phyloP scores from a whole-genome alignment of 345 rosid species.

The Eucalyptus grandis region DNA sequence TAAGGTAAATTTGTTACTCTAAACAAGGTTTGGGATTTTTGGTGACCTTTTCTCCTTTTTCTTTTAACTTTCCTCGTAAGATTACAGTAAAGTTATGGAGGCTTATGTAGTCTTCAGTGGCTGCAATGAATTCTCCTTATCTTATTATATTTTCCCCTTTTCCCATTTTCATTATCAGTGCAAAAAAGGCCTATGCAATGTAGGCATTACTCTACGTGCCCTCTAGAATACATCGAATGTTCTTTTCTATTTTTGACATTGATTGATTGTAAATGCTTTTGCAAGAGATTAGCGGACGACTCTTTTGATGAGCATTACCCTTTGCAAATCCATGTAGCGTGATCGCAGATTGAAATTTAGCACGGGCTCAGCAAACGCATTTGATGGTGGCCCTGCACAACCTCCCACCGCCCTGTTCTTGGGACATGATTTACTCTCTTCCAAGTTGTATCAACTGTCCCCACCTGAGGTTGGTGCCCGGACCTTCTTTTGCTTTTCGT shows the following conservation, averaged over 20 bases:
- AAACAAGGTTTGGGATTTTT: accelerated
- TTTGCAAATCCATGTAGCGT: background rate
- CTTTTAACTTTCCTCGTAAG: too few relatives aligned
- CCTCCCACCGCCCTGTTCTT: constrained; percentile 1
- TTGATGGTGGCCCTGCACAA: background rate
- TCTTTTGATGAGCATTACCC: background rate
- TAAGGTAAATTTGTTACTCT: too few relatives aligned
- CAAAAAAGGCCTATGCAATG: too few relatives aligned
- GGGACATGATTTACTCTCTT: constrained; percentile 2
- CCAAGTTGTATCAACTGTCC: constrained; percentile 3
- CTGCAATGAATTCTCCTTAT: too few relatives aligned
- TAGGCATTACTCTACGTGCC: background rate
- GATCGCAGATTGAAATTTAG: background rate
- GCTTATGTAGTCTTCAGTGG: too few relatives aligned
- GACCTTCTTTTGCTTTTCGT: too few relatives aligned
- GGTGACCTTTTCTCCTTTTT: too few relatives aligned
- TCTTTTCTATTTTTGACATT: background rate
- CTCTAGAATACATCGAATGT: background rate
- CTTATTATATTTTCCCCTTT: too few relatives aligned
- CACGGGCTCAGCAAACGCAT: constrained; percentile 2
- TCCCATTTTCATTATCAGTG: too few relatives aligned
- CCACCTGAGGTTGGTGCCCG: background rate
- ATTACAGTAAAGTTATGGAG: too few relatives aligned
- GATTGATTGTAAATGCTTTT: background rate
- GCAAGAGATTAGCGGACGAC: background rate